Evolutionary conservation across 2,329 filamentous ascomycete genomes (phyloP).

Genomic region (Hypoxylon sp.): DNA sequence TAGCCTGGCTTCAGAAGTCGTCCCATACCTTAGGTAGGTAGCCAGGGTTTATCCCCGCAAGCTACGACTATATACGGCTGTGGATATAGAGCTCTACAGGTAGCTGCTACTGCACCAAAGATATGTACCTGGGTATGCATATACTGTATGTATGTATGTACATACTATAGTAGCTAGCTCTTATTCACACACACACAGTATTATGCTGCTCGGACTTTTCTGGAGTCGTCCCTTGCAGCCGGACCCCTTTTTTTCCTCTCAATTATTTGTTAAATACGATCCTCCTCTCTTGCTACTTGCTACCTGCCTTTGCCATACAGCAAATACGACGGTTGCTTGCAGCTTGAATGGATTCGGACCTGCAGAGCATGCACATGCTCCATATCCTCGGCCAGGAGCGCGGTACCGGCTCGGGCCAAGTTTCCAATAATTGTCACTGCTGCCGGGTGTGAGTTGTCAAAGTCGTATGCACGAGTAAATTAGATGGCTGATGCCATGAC

Average conservation of each 20-base stretch:
- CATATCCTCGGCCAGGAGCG: slow-evolving; percentile 22
- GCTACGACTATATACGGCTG: no score
- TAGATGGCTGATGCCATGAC: slow-evolving; percentile 19
- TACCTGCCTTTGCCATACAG: no score
- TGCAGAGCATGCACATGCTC: slow-evolving; percentile 28
- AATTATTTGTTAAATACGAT: not conserved
- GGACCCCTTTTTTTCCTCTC: not conserved
- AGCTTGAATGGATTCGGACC: slow-evolving; percentile 28
- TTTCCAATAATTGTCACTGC: slow-evolving; percentile 23
- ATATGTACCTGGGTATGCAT: no score
- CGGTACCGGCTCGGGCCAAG: slow-evolving; percentile 22
- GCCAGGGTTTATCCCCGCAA: slow-evolving; percentile 25
- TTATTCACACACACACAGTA: no score
- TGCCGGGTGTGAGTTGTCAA: slow-evolving; percentile 30
- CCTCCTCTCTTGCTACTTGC: not conserved
- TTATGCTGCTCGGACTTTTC: not conserved
- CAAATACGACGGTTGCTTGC: slow-evolving; percentile 22
- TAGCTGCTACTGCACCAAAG: no score
- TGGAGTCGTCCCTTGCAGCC: not conserved
- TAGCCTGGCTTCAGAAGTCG: not conserved
- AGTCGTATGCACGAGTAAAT: slow-evolving; percentile 33
- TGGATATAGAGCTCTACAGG: no score
- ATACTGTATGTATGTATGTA: no score
- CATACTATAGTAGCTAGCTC: no score
- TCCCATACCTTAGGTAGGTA: slow-evolving; percentile 10